A percentile compares a stretch with the other conserved stretches of the same genome.
Conservation (phyloP, 805 yeast species). For the Cyberlindnera mississippiensis region DNA sequence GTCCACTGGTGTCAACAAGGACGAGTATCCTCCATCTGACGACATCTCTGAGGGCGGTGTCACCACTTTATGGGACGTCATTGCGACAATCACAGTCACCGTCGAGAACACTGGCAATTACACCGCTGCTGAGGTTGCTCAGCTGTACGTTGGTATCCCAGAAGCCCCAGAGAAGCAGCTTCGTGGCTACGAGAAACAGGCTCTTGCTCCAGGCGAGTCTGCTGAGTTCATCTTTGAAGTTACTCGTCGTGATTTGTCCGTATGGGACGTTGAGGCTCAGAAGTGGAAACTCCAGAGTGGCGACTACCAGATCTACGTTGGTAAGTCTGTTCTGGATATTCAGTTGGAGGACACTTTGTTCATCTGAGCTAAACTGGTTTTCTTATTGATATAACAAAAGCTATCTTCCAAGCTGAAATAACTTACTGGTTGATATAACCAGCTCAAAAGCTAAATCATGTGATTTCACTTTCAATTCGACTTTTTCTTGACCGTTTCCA, state of each 20-base stretch:
- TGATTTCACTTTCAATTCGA: too few species aligned
- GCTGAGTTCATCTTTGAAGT: slow-evolving; percentile 1
- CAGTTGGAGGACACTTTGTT: slow-evolving; percentile 7
- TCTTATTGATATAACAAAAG: too few species aligned
- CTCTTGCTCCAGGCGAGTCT: slow-evolving; percentile 3
- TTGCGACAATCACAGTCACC: slow-evolving; percentile 6
- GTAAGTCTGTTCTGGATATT: slow-evolving; percentile 23
- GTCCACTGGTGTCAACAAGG: slow-evolving; percentile 14
- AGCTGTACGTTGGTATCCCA: slow-evolving; percentile 6
- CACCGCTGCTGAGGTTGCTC: slow-evolving; percentile 23
- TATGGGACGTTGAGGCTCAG: slow-evolving; percentile 8
- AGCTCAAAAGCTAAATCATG: too few species aligned
- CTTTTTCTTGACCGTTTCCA: too few species aligned
- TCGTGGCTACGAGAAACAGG: slow-evolving; percentile 2
- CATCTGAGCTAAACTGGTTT: too few species aligned
- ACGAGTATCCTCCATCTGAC: slow-evolving; percentile 6
- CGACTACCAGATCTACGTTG: slow-evolving; percentile 42
- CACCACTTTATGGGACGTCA: slow-evolving; percentile 7
- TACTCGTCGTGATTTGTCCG: slow-evolving; percentile 10
- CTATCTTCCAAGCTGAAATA: too few species aligned
- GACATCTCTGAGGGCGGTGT: slow-evolving; percentile 10
- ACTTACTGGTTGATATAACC: too few species aligned
- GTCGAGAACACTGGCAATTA: slow-evolving; percentile 32
- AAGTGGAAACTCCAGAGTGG: slow-evolving; percentile 9
- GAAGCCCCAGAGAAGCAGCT: slow-evolving; percentile 2